These are phyloP conservation scores for Acacia pycnantha DNA, from an alignment of 331 rosid species.

Conservation along the genomic window DNA sequence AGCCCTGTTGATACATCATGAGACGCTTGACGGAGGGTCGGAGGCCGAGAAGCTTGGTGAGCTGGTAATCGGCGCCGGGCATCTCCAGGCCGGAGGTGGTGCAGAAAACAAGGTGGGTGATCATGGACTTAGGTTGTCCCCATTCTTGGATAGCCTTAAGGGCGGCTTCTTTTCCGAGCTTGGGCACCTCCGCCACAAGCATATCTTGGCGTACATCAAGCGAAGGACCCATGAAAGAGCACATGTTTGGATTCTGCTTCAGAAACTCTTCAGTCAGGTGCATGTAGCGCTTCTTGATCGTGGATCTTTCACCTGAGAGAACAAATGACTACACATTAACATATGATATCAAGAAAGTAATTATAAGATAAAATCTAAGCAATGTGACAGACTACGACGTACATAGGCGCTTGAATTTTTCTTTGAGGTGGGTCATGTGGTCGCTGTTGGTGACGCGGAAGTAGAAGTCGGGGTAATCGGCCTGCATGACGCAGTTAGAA, in stretches of 20 bases:
- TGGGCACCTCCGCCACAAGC: background rate
- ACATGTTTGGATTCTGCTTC: constrained; percentile 20
- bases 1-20: constrained; percentile 7
- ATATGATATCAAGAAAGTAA: too few relatives aligned
- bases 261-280: background rate
- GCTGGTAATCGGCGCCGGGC: constrained; percentile 11
- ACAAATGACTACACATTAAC: too few relatives aligned
- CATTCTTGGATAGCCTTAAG: constrained; percentile 1
- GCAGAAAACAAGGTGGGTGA: constrained; percentile 3
- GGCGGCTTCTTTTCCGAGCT: constrained; percentile 10
- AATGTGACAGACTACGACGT: background rate
- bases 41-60: constrained; percentile 12
- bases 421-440: constrained; percentile 14
- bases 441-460: constrained; percentile 28
- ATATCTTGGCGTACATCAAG: background rate
- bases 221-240: constrained; percentile 1
- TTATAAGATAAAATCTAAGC: background rate
- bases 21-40: constrained; percentile 4
- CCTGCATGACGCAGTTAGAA: background rate
- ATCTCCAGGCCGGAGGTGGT: constrained; percentile 1
- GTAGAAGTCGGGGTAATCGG: constrained; percentile 26
- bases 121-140: constrained; percentile 13
- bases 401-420: constrained; percentile 17
- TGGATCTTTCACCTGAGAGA: constrained; percentile 2
- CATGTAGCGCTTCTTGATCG: constrained; percentile 21